Conservation (phyloP, 2,329 filamentous ascomycete species). For the Neofusicoccum laricinum region DNA sequence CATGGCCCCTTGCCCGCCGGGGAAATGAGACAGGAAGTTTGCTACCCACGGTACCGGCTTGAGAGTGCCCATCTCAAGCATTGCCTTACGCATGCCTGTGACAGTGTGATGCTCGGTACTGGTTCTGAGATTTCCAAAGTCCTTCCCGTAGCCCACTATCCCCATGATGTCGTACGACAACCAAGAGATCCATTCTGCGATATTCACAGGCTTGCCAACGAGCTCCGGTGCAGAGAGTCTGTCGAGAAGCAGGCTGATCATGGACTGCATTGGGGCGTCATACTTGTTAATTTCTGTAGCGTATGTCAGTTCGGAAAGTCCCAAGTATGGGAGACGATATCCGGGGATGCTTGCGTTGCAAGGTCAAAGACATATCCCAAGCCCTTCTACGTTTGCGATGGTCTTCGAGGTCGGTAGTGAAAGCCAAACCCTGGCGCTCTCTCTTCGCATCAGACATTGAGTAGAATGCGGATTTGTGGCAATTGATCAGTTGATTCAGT, state of each 20-base stretch:
- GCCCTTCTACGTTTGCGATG: conserved; percentile 30
- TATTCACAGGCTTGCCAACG: neutral
- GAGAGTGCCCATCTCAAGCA: neutral
- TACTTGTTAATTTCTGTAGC: neutral
- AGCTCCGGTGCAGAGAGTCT: neutral
- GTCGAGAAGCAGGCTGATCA: neutral
- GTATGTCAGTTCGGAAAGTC: neutral
- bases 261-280: neutral
- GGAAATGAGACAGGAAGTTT: neutral
- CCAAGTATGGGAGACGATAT: too few relatives aligned
- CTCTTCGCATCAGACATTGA: conserved; percentile 19
- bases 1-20: conserved; percentile 18
- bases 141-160: conserved; percentile 45
- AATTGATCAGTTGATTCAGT: neutral
- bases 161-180: conserved; percentile 54
- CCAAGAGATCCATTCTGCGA: conserved; percentile 28
- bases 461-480: conserved; percentile 1
- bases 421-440: conserved; percentile 22
- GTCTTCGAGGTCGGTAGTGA: conserved; percentile 27
- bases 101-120: conserved; percentile 32
- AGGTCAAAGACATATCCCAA: conserved; percentile 34
- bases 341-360: conserved; percentile 19
- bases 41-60: conserved; percentile 9
- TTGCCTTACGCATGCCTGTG: too few relatives aligned
- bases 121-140: conserved; percentile 43